Percentiles rank a stretch among this genome's conserved stretches.
phyloP scores from a whole-genome alignment of 768 basidiomycete species.

The Piloderma croceum region DNA sequence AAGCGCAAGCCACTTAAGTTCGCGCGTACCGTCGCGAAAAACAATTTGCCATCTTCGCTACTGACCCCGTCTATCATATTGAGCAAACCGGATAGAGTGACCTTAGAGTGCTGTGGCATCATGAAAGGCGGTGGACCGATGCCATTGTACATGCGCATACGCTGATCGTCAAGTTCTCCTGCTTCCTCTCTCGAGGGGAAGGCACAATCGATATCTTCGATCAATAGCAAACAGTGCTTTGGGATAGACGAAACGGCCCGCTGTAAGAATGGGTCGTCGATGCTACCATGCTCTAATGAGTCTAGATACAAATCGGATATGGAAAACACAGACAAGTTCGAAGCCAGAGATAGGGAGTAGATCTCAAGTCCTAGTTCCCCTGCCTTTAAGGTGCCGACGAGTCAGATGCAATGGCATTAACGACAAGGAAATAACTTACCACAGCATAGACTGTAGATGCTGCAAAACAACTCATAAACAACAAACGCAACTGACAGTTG shows the following conservation, averaged over 20 bases:
- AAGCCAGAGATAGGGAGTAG: conserved; percentile 53
- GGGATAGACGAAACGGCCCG: conserved; percentile 42
- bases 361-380: conserved; percentile 82
- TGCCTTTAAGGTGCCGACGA: conserved; percentile 25
- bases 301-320: neutral
- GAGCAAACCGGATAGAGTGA: conserved; percentile 51
- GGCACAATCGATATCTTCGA: conserved; percentile 60
- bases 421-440: conserved; percentile 18
- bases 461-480: conserved; percentile 34
- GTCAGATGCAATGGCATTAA: neutral
- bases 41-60: conserved; percentile 56
- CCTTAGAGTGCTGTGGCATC: conserved; percentile 13
- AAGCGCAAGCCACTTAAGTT: neutral
- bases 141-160: neutral
- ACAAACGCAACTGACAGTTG: conserved; percentile 12
- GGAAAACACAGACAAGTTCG: conserved; percentile 33
- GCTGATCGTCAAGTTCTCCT: conserved; percentile 12
- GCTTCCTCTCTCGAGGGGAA: conserved; percentile 45
- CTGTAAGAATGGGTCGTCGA: conserved; percentile 46
- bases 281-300: conserved; percentile 20
- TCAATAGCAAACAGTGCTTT: conserved; percentile 47
- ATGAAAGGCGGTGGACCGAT: neutral
- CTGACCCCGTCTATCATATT: conserved; percentile 59
- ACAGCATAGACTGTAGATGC: conserved; percentile 52
- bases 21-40: conserved; percentile 49